These are phyloP conservation scores for Thalia dealbata DNA, from an alignment of 176 grass and related monocot species.

Conservation along the genomic window DNA sequence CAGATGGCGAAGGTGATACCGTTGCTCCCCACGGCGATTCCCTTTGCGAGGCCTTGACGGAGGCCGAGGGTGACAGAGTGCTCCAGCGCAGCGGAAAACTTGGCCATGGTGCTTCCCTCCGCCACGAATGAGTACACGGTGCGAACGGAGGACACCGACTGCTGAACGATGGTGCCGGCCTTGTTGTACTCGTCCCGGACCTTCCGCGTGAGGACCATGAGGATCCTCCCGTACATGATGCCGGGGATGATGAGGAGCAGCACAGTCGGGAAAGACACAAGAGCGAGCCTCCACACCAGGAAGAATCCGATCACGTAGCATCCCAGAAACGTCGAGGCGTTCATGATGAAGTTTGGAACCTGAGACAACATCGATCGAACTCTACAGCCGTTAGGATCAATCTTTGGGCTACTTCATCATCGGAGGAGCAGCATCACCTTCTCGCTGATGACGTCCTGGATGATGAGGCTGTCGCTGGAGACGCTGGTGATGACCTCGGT, in stretches of 20 bases:
- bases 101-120: conserved; percentile 30
- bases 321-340: conserved; percentile 34
- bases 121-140: conserved; percentile 36
- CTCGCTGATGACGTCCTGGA: conserved; percentile 51
- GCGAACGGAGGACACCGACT: conserved; percentile 44
- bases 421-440: conserved; percentile 16
- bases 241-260: conserved; percentile 42
- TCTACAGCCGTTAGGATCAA: no score
- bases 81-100: conserved; percentile 32
- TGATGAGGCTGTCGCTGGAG: conserved; percentile 45
- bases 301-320: conserved; percentile 24
- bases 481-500: conserved; percentile 48
- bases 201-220: conserved; percentile 22
- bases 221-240: conserved; percentile 30
- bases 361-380: conserved; percentile 10
- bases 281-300: conserved; percentile 40
- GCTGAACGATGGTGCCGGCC: conserved; percentile 34
- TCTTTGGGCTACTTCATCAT: not conserved
- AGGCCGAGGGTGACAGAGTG: conserved; percentile 35
- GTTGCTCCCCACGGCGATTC: conserved; percentile 37
- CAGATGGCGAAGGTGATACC: conserved; percentile 45
- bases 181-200: conserved; percentile 29
- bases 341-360: conserved; percentile 36
- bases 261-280: conserved; percentile 37
- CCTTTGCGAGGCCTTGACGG: conserved; percentile 46